Evolutionary conservation across 805 yeast genomes (phyloP), one percentile per base, ranked within the genome.

Genomic region (Wickerhamomyces chaumierensis): DNA sequence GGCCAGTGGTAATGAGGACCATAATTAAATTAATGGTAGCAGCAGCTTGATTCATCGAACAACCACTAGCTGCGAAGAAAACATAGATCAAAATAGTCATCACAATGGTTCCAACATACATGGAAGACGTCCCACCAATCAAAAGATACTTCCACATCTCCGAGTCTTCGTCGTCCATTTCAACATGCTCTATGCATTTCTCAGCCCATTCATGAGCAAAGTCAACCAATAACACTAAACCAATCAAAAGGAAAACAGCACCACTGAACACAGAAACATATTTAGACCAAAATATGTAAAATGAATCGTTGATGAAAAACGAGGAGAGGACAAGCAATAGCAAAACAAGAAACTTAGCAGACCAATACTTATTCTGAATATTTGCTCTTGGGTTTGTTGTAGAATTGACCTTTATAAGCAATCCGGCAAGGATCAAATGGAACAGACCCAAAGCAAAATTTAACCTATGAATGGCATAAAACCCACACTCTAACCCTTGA

Each of bases 181-280:
- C 97, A 33, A 92, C 85, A 50, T 86, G 83, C 47, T 81, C 87
- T 39, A 92, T 70, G 58, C 98, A 92, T 7, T 82, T 83, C 52
- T 92, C 99, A 0, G 97, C 96, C 96, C 96, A 92, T 48, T 90
- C 90, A 60, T 92, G 97, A 4, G 98, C 97, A 68, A 86, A 92
- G 59, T 92, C 98, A 25, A 92, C 96, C 36, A 92, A 65, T 36
- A 92, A 66, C 13, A 94, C 81, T 41, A 92, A 69, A 1, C 98
- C 98, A 43, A 92, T 84, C 14, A 92, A 78, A 29, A 90, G 73
- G 61, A 92, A 92, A 4, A 87, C 53, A 3, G 90, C 81, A 34
- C 95, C 85, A 49, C 86, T 79, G 5, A 86, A 61, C 23, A 88
- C 81, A 5, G 96, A 86, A 34, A 92, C 66, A 63, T 86, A 78